These are phyloP conservation scores for Penicillium paneum DNA, from an alignment of 2,329 filamentous ascomycete genomes.

Conservation along the genomic window DNA sequence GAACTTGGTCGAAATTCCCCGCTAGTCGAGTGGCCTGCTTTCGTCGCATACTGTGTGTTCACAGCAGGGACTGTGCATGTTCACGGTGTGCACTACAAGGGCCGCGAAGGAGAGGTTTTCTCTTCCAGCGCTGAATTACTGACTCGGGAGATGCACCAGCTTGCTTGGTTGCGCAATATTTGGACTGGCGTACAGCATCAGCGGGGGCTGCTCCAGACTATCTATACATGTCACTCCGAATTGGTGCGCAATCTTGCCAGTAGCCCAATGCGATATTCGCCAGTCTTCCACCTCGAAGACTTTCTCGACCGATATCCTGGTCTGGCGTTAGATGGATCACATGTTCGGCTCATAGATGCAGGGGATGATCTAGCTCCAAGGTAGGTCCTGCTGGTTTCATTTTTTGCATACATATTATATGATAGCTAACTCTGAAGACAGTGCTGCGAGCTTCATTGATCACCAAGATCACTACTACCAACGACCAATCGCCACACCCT, in stretches of 20 bases:
- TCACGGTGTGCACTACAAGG: constrained; percentile 76
- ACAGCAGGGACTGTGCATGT: constrained; percentile 86
- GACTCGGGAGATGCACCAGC: constrained; percentile 73
- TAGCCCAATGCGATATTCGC: constrained; percentile 69
- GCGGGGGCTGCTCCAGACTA: constrained; percentile 70
- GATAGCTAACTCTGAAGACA: background rate
- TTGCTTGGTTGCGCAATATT: constrained; percentile 68
- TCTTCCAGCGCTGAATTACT: constrained; percentile 67
- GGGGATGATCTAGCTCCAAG: constrained; percentile 48
- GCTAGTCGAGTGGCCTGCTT: constrained; percentile 78
- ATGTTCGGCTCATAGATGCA: constrained; percentile 68
- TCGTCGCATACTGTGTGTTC: constrained; percentile 82
- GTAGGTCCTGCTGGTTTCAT: constrained; percentile 4
- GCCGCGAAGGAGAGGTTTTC: constrained; percentile 60
- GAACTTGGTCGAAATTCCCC: constrained; percentile 72
- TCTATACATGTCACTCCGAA: constrained; percentile 75
- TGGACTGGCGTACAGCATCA: constrained; percentile 81
- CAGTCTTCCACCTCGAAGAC: constrained; percentile 79
- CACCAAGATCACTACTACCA: constrained; percentile 22
- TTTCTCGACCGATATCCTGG: constrained; percentile 82
- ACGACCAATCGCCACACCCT: constrained; percentile 15
- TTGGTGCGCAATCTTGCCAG: constrained; percentile 69
- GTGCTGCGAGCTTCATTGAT: constrained; percentile 11
- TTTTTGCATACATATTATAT: background rate
- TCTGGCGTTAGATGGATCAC: constrained; percentile 68